Evolutionary conservation across 2,329 filamentous ascomycete genomes (phyloP), one percentile per base, ranked within the genome.

Genomic region (Pestalotiopsis sp.): DNA sequence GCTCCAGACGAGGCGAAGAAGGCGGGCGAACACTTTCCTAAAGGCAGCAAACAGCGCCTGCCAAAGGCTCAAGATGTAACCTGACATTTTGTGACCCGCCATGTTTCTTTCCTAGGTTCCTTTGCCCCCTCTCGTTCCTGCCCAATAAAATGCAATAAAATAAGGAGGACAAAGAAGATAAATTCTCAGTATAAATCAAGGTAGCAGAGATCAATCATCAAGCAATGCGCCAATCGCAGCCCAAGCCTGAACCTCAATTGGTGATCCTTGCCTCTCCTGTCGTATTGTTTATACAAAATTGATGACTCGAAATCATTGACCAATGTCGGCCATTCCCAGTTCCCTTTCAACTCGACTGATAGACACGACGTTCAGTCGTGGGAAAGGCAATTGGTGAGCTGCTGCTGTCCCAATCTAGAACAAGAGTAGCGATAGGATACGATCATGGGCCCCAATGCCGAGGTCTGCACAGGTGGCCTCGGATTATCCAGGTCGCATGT

Each of bases 21-120:
- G 69, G 71, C 74, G 74, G 71, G 73, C 70, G 69, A 75, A 75
- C 68, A 78, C 69, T 69, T 76, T 73, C 70, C 74, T 72, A 69
- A 78, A 77, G 68, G 75, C 72, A 71, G 76, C 77, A 78, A 79
- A 77, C 77, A 78, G 73, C 61, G 70, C 76, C 71, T 77, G 73
- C 77, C 76, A 78, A 69, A 79, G 66, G 71, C 68, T 75, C 71
- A 71, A 72, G 66, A 77, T 74, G 76, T 78, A 77, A 77, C 77
- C 74, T 73, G 75, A 77, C 68, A 74, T 71, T 73, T 77, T 75
- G 76, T 76, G 76, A 74, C 72, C 75, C 76, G 75, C 76, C 77
- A 78, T 78, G 74, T 68, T 72, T 11, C 59, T 20, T 39, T 39
- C 20, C 20, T 23, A 23, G 20, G 20, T 23, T 23, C 20, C 7